A percentile compares a stretch with the other conserved stretches of the same genome.
Conservation (phyloP, 352 stramenopile genomes). For the Pythium oligandrum region DNA sequence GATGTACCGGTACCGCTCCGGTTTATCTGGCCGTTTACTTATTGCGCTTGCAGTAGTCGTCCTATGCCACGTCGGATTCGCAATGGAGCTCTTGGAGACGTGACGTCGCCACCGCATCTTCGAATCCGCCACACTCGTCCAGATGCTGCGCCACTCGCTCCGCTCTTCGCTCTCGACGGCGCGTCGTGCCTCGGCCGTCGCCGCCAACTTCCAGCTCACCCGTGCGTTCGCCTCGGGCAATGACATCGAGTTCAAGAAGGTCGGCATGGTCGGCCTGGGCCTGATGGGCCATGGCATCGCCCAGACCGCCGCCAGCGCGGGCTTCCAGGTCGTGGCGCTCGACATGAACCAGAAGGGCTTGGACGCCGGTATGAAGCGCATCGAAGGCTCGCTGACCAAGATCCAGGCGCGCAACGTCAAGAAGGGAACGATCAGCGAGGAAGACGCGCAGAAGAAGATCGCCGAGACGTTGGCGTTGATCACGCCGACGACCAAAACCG, state of each 20-base stretch:
- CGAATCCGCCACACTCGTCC: no score
- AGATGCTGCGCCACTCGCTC: not conserved
- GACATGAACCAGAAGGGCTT: conserved; percentile 71
- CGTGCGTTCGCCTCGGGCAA: conserved; percentile 16
- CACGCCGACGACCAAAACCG: conserved; percentile 85
- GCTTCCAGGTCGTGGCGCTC: conserved; percentile 83
- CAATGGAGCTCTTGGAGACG: no score
- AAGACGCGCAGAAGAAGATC: conserved; percentile 68
- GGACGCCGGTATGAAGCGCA: conserved; percentile 87
- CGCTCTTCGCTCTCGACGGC: conserved; percentile 6
- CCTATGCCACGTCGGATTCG: no score
- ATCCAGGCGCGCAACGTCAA: conserved; percentile 78
- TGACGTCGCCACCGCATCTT: no score
- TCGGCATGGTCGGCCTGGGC: conserved; percentile 95
- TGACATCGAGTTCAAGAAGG: conserved; percentile 61
- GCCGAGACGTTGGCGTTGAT: conserved; percentile 73
- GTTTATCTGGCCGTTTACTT: no score
- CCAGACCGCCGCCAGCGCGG: conserved; percentile 86
- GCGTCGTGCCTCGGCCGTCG: conserved; percentile 8
- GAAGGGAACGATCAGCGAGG: conserved; percentile 83
- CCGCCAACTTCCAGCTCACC: not conserved
- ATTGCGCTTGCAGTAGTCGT: no score
- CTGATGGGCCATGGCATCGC: conserved; percentile 98
- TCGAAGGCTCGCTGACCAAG: conserved; percentile 90
- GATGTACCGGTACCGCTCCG: no score